Conservation (phyloP, 805 yeast genomes). For the Maudiozyma bulderi region DNA sequence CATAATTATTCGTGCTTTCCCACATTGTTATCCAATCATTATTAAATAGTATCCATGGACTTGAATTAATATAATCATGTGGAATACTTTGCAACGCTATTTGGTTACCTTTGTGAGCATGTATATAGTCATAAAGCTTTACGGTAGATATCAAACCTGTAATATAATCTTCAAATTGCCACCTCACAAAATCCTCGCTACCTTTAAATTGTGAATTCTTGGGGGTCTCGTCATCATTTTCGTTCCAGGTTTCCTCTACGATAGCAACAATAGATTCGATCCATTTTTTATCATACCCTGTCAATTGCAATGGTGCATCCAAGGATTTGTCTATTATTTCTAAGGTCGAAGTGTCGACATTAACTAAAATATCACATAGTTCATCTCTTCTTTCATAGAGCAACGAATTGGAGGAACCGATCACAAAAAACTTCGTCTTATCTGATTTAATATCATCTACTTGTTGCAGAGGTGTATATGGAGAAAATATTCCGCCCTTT, state of each 20-base stretch:
- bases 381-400: slow-evolving; percentile 54
- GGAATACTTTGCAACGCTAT: slow-evolving; percentile 29
- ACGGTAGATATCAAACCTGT: slow-evolving; percentile 64
- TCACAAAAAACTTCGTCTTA: slow-evolving; percentile 53
- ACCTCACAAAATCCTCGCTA: slow-evolving; percentile 80
- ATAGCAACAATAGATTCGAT: slow-evolving; percentile 46
- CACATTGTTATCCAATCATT: slow-evolving; percentile 41
- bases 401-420: slow-evolving; percentile 84
- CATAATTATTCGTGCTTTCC: slow-evolving; percentile 45
- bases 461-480: slow-evolving; percentile 91
- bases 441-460: slow-evolving; percentile 56
- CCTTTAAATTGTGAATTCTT: slow-evolving; percentile 47
- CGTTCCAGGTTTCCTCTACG: slow-evolving; percentile 39
- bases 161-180: slow-evolving; percentile 84
- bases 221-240: slow-evolving; percentile 32
- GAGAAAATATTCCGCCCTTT: slow-evolving; percentile 79
- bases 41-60: slow-evolving; percentile 36
- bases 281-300: slow-evolving; percentile 65
- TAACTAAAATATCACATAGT: slow-evolving; percentile 61
- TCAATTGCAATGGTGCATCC: slow-evolving; percentile 36
- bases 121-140: slow-evolving; percentile 54
- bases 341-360: slow-evolving; percentile 45
- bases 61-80: slow-evolving; percentile 22
- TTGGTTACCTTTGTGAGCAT: slow-evolving; percentile 28
- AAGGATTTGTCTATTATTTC: slow-evolving; percentile 38